phyloP scores from a whole-genome alignment of 2,329 filamentous ascomycete species.

The Thelonectria discophora region DNA sequence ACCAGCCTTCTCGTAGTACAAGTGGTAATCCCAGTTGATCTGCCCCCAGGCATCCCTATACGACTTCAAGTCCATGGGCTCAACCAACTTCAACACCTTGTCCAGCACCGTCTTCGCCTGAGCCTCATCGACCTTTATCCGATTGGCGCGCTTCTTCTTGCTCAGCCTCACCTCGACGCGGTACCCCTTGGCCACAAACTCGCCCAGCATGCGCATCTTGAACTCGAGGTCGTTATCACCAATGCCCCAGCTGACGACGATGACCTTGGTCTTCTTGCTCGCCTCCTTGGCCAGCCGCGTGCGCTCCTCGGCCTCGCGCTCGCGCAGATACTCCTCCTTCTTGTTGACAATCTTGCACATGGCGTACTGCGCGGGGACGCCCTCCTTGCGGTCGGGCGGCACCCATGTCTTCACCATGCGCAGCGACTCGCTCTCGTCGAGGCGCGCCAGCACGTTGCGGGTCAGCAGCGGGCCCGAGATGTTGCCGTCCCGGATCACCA shows the following conservation, averaged over 20 bases:
- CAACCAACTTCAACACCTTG: conserved; percentile 48
- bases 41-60: conserved; percentile 55
- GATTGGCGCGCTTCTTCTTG: conserved; percentile 62
- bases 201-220: conserved; percentile 70
- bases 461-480: conserved; percentile 52
- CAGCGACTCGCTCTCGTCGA: conserved; percentile 50
- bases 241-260: conserved; percentile 94
- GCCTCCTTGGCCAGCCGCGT: conserved; percentile 54
- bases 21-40: conserved; percentile 53
- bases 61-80: conserved; percentile 53
- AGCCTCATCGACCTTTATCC: conserved; percentile 65
- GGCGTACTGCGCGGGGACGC: conserved; percentile 51
- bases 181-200: conserved; percentile 78
- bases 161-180: conserved; percentile 78
- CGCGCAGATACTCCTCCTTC: conserved; percentile 55
- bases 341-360: conserved; percentile 78
- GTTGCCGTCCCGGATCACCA: conserved; percentile 52
- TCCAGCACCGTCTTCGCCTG: conserved; percentile 68
- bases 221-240: conserved; percentile 77
- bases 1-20: conserved; percentile 51
- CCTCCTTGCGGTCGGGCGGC: conserved; percentile 41
- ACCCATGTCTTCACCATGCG: conserved; percentile 53
- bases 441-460: conserved; percentile 51
- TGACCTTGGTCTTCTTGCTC: conserved; percentile 68
- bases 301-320: conserved; percentile 54